Conservation (phyloP, 2,329 filamentous ascomycete genomes). For the Penicillium sp. region DNA sequence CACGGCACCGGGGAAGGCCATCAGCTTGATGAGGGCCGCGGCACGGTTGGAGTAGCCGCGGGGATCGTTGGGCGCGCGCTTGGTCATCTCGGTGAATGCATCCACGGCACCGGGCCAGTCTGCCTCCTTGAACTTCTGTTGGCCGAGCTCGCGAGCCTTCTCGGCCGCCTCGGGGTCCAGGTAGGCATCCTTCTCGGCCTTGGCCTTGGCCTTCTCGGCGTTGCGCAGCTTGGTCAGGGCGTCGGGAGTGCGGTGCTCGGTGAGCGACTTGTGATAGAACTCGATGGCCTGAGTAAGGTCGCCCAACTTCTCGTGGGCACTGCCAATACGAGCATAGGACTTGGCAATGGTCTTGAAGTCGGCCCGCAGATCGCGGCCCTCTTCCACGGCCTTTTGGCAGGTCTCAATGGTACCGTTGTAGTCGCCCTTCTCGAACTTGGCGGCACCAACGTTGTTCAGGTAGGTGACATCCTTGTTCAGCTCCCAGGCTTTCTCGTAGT, state of each 20-base stretch:
- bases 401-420: slow-evolving; percentile 81
- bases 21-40: slow-evolving; percentile 92
- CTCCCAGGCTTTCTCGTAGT: slow-evolving; percentile 96
- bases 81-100: slow-evolving; percentile 94
- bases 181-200: slow-evolving; percentile 73
- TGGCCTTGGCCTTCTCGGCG: slow-evolving; percentile 82
- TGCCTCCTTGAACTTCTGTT: slow-evolving; percentile 93
- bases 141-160: slow-evolving; percentile 89
- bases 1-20: slow-evolving; percentile 90
- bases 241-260: slow-evolving; percentile 93
- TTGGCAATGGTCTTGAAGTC: slow-evolving; percentile 99
- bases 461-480: slow-evolving; percentile 95
- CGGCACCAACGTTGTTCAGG: slow-evolving; percentile 91
- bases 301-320: slow-evolving; percentile 87
- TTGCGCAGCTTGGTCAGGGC: slow-evolving; percentile 87
- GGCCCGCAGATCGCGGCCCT: slow-evolving; percentile 83
- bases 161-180: slow-evolving; percentile 90
- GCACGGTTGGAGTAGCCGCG: slow-evolving; percentile 97
- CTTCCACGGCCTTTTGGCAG: slow-evolving; percentile 83
- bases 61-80: slow-evolving; percentile 87
- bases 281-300: slow-evolving; percentile 77
- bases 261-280: slow-evolving; percentile 90
- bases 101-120: slow-evolving; percentile 95
- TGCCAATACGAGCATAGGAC: slow-evolving; percentile 93
- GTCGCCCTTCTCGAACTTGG: slow-evolving; percentile 94